Base-by-base conservation (phyloP, 2,329 filamentous ascomycete genomes). In the Chalaropsis ovoidea region DNA sequence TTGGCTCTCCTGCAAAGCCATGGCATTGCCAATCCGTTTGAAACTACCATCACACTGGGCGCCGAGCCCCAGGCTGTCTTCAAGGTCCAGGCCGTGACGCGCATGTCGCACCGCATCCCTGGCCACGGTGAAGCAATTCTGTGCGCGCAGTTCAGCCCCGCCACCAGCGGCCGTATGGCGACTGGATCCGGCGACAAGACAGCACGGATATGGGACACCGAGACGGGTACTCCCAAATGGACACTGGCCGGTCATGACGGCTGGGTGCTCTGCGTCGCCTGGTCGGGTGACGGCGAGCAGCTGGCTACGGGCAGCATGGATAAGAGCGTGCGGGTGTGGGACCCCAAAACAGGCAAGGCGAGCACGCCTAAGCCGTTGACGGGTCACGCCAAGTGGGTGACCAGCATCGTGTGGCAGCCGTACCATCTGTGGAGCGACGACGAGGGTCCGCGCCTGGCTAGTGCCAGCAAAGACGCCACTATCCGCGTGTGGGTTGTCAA, bases 301-400 rank as follows among this genome's bases (percentile, higher is more conserved):
- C 82, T 97, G 62, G 93, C 91, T 1, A 96, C 91, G 0, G 93
- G 92, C 66, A 90, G 89, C 72, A 95, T 95, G 85, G 93, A 99
- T 74, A 94, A 91, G 72, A 89, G 87, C 0, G 86, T 96, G n/a
- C 81, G 91, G 60, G 78, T 97, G 60, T 97, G 92, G 91, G 86
- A 96, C 72, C 85, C 92, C 0, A 85, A 85, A 68, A 91, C 87
- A 2, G 94, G 94, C 13, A 86, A 88, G 71, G 77, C 86, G 17
- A 75, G 89, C 6, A 89, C 89, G 3, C 81, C 82, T 19, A 81
- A 86, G 1, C 73, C 77, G 15, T 78, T 96, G 70, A 92, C 88
- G 72, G 94, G 93, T 0, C 94, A 97, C 73, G 82, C 84, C 0
- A 95, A 95, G 75, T 95, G 89, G 85, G 87, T 96, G 66, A 93